phyloP scores from a whole-genome alignment of 805 yeast genomes.

The Suhomyces vadensis region DNA sequence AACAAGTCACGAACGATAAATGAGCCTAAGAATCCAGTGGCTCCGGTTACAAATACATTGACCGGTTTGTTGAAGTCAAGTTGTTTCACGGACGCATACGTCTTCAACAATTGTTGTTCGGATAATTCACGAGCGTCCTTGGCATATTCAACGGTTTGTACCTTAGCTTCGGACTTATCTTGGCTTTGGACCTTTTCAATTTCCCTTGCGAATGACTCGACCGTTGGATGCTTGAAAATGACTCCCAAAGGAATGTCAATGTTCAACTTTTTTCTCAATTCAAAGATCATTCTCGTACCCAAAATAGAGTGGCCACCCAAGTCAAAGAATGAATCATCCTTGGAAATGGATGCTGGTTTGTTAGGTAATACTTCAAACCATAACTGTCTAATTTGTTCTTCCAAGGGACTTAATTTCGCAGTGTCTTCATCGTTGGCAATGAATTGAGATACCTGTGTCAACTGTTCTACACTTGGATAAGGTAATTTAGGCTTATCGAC shows the following conservation, averaged over 20 bases:
- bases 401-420: conserved; percentile 57
- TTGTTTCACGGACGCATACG: conserved; percentile 48
- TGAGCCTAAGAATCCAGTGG: conserved; percentile 94
- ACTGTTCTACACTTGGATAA: conserved; percentile 87
- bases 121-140: conserved; percentile 68
- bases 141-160: conserved; percentile 50
- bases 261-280: conserved; percentile 72
- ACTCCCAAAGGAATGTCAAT: conserved; percentile 88
- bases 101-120: conserved; percentile 38
- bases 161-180: conserved; percentile 28
- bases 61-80: conserved; percentile 36
- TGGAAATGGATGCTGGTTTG: conserved; percentile 73
- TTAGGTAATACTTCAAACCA: conserved; percentile 88
- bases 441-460: conserved; percentile 66
- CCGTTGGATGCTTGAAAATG: conserved; percentile 86
- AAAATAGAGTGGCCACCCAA: conserved; percentile 97
- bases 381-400: conserved; percentile 69
- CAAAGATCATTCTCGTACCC: conserved; percentile 96
- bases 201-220: conserved; percentile 73
- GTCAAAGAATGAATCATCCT: conserved; percentile 90
- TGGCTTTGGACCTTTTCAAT: conserved; percentile 55
- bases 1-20: conserved; percentile 80
- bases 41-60: conserved; percentile 88
- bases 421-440: conserved; percentile 48
- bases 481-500: conserved; percentile 97